Percentiles rank a stretch among this genome's conserved stretches.
Evolutionary conservation across 352 stramenopile genomes (phyloP).

Genomic region (Globisporangium mamillatum): DNA sequence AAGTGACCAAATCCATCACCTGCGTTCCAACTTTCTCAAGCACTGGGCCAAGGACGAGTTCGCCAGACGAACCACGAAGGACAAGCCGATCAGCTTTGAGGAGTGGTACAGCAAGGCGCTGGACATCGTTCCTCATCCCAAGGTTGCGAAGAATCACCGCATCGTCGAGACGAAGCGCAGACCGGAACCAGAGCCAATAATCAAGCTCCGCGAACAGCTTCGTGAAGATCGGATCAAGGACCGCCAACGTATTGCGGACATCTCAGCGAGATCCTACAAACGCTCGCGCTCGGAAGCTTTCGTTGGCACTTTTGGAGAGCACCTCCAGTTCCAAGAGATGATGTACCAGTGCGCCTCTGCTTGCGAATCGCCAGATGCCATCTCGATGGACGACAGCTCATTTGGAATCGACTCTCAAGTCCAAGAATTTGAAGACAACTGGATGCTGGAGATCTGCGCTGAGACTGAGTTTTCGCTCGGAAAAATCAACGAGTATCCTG

Average conservation of each 20-base stretch:
- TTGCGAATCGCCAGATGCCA: conserved; percentile 1
- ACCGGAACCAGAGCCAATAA: conserved; percentile 20
- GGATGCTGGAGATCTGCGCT: conserved; percentile 9
- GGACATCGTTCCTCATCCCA: conserved; percentile 40
- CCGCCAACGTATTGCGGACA: background rate
- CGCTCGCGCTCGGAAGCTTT: conserved; percentile 6
- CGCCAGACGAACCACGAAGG: conserved; percentile 18
- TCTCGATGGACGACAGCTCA: background rate
- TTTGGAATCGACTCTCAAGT: background rate
- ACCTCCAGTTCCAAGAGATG: conserved; percentile 11
- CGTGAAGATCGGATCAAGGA: conserved; percentile 7
- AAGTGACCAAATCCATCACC: conserved; percentile 33
- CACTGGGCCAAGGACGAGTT: conserved; percentile 77
- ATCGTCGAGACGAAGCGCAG: conserved; percentile 27
- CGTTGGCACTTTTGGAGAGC: background rate
- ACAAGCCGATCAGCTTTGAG: conserved; percentile 31
- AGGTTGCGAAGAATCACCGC: conserved; percentile 31
- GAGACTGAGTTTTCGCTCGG: conserved; percentile 9
- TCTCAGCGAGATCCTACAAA: conserved; percentile 6
- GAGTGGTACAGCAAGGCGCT: conserved; percentile 53
- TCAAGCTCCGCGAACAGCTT: conserved; percentile 16
- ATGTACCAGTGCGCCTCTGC: background rate
- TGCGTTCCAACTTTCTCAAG: conserved; percentile 60
- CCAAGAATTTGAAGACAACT: background rate
- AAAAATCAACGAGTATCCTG: background rate